A percentile compares a stretch with the other conserved stretches of the same genome.
phyloP scores from a whole-genome alignment of 2,329 filamentous ascomycete genomes.

The Fonsecaea pugnacius region DNA sequence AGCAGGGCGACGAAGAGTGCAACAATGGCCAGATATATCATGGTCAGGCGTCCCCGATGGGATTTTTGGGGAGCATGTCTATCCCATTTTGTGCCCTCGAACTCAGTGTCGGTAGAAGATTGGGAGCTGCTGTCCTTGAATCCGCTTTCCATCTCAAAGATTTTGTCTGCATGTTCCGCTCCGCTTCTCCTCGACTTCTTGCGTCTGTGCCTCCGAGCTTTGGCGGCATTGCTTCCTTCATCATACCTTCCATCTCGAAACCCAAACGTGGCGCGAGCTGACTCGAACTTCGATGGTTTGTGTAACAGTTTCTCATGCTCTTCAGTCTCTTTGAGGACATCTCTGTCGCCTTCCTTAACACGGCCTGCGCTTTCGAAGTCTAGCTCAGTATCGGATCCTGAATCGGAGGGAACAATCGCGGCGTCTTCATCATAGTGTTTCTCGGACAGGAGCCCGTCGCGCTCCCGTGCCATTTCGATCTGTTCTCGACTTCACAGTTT shows the following conservation, averaged over 20 bases:
- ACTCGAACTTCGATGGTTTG: conserved; percentile 44
- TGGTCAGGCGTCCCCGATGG: conserved; percentile 34
- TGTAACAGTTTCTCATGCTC: conserved; percentile 56
- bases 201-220: conserved; percentile 46
- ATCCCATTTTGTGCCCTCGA: conserved; percentile 51
- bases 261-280: conserved; percentile 49
- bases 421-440: conserved; percentile 35
- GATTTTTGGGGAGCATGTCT: conserved; percentile 38
- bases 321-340: conserved; percentile 73
- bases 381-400: conserved; percentile 22
- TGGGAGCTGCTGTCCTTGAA: conserved; percentile 65
- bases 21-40: conserved; percentile 47
- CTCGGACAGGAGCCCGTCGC: conserved; percentile 32
- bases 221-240: conserved; percentile 55
- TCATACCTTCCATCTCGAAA: conserved; percentile 48
- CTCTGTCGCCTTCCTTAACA: conserved; percentile 28
- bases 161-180: conserved; percentile 67
- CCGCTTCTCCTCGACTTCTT: conserved; percentile 57
- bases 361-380: conserved; percentile 14
- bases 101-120: conserved; percentile 62
- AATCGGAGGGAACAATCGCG: conserved; percentile 25
- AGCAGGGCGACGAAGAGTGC: conserved; percentile 61
- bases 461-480: conserved; percentile 25
- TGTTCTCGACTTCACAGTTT: background rate
- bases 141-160: conserved; percentile 91